phyloP scores from a whole-genome alignment of 345 rosid species.

The Citrus reticulata region DNA sequence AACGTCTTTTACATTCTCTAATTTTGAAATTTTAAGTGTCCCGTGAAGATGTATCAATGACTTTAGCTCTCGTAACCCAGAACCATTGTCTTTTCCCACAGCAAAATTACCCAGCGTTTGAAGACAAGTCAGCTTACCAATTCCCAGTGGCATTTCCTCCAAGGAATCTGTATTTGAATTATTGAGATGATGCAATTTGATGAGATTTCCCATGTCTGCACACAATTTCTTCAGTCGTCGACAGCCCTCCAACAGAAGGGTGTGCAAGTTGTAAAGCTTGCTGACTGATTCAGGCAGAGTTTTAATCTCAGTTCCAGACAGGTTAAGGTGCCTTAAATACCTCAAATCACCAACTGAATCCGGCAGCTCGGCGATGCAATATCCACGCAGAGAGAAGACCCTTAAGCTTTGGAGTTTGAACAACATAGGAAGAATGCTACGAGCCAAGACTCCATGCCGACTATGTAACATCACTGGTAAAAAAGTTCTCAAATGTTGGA shows the following conservation, averaged over 20 bases:
- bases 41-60: neutral
- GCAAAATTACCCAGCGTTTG: neutral
- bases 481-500: too few relatives aligned
- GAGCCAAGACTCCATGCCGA: rapidly evolving
- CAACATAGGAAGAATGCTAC: too few relatives aligned
- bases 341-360: neutral
- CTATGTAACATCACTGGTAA: too few relatives aligned
- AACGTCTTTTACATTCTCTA: neutral
- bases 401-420: neutral
- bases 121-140: neutral
- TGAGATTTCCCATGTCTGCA: neutral
- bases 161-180: neutral
- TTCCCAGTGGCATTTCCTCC: neutral
- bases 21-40: neutral
- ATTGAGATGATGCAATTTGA: neutral
- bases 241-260: neutral
- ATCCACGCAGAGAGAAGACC: constrained; percentile 3
- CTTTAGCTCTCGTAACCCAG: neutral
- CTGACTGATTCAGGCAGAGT: neutral
- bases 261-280: constrained; percentile 3
- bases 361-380: neutral
- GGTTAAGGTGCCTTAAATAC: constrained; percentile 4
- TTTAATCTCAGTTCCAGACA: neutral
- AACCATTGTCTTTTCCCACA: constrained; percentile 4
- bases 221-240: neutral